Evolutionary conservation across 768 basidiomycete species (phyloP).

Genomic region (Trametes villosa): DNA sequence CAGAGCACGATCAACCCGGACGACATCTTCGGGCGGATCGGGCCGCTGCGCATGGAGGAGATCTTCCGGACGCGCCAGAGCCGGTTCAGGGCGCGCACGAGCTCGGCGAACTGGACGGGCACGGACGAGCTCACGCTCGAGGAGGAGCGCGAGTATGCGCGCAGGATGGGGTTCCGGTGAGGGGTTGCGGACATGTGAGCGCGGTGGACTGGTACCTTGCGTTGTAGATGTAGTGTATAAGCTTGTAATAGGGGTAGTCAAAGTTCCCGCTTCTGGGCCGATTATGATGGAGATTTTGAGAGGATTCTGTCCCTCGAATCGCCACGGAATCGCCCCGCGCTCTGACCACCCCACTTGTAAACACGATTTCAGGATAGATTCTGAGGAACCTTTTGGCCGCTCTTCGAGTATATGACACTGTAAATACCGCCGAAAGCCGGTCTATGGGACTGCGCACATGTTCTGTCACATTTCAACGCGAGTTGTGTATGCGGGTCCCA

Average conservation of each 20-base stretch:
- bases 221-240: background rate
- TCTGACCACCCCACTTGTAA: too few relatives aligned
- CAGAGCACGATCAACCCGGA: slow-evolving; percentile 91
- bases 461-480: too few relatives aligned
- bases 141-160: slow-evolving; percentile 87
- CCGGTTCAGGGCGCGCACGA: slow-evolving; percentile 86
- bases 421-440: too few relatives aligned
- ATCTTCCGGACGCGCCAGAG: slow-evolving; percentile 81
- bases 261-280: too few relatives aligned
- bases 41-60: slow-evolving; percentile 89
- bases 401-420: too few relatives aligned
- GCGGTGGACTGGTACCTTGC: background rate
- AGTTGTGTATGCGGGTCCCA: too few relatives aligned
- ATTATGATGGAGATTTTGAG: too few relatives aligned
- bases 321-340: too few relatives aligned
- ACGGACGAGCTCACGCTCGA: slow-evolving; percentile 82
- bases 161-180: slow-evolving; percentile 83
- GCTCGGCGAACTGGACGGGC: slow-evolving; percentile 96
- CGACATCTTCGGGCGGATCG: slow-evolving; percentile 89
- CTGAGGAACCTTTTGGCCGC: too few relatives aligned
- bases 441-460: too few relatives aligned
- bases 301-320: too few relatives aligned
- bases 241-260: background rate
- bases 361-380: too few relatives aligned
- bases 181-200: background rate